Evolutionary conservation across 1,284 basidiomycete species (phyloP).

Genomic region (Moesziomyces aphidis): DNA sequence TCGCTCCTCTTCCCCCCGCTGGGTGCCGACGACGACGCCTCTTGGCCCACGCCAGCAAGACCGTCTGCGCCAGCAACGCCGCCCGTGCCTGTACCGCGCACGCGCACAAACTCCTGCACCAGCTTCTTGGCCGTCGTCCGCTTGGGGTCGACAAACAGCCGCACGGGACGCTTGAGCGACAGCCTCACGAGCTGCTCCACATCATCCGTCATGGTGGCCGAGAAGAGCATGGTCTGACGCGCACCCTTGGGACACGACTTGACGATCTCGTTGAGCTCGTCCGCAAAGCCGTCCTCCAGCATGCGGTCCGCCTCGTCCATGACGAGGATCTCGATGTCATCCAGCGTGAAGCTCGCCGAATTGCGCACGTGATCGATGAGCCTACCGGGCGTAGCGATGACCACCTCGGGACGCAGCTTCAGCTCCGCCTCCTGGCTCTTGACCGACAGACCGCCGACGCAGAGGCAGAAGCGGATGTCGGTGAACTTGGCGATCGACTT

Average conservation of each 20-base stretch:
- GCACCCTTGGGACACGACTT: constrained; percentile 80
- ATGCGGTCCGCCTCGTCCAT: constrained; percentile 99
- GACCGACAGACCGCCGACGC: constrained; percentile 91
- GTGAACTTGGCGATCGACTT: constrained; percentile 89
- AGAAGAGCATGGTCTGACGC: constrained; percentile 80
- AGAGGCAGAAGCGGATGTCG: constrained; percentile 92
- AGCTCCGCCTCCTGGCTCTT: constrained; percentile 97
- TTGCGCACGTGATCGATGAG: constrained; percentile 97
- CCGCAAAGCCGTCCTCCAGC: constrained; percentile 97
- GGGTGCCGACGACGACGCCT: constrained; percentile 68
- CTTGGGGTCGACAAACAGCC: constrained; percentile 95
- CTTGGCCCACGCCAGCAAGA: constrained; percentile 84
- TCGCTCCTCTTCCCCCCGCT: constrained; percentile 69
- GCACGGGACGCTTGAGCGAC: constrained; percentile 81
- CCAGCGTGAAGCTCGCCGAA: constrained; percentile 90
- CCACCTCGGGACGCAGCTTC: constrained; percentile 93
- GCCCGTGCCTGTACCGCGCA: constrained; percentile 35
- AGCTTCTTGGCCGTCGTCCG: constrained; percentile 87
- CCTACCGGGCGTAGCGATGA: constrained; percentile 97
- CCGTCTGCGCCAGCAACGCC: constrained; percentile 70
- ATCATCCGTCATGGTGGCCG: constrained; percentile 98
- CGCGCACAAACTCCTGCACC: constrained; percentile 83
- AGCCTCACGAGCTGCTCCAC: constrained; percentile 94
- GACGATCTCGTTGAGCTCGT: constrained; percentile 93
- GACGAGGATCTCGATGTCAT: constrained; percentile 95